Conservation (phyloP, 768 basidiomycete genomes). For the Mycena leptocephala region DNA sequence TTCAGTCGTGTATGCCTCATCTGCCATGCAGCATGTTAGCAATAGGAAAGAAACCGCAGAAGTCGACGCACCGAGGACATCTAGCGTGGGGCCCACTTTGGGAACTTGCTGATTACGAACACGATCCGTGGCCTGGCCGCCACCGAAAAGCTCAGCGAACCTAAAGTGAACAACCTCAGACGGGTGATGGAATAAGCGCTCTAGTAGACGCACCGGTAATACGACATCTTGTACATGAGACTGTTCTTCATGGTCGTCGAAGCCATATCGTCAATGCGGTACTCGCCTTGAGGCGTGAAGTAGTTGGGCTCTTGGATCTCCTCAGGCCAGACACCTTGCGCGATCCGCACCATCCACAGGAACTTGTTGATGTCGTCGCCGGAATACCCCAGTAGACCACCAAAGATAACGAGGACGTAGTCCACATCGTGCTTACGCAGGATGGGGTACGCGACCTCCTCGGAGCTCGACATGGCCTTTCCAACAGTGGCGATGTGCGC, state of each 20-base stretch:
- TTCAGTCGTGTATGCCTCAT: constrained; percentile 99
- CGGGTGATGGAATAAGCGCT: neutral
- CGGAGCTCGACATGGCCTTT: constrained; percentile 95
- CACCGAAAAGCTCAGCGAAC: constrained; percentile 91
- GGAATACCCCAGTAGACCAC: constrained; percentile 95
- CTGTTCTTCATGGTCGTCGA: constrained; percentile 93
- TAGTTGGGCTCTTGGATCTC: constrained; percentile 97
- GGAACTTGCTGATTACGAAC: constrained; percentile 93
- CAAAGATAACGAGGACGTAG: constrained; percentile 98
- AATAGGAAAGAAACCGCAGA: neutral
- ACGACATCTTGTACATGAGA: constrained; percentile 99
- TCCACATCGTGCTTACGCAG: constrained; percentile 97
- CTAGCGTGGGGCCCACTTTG: constrained; percentile 82
- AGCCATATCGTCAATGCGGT: constrained; percentile 91
- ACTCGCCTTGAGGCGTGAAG: constrained; percentile 95
- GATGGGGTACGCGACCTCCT: constrained; percentile 98
- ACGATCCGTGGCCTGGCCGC: constrained; percentile 81
- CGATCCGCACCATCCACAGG: constrained; percentile 97
- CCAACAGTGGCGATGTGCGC: constrained; percentile 99
- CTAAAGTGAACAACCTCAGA: constrained; percentile 53
- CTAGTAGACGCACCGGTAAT: constrained; percentile 77
- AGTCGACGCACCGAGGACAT: constrained; percentile 82
- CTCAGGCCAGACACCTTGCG: constrained; percentile 98
- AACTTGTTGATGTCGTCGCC: constrained; percentile 99
- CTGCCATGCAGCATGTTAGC: constrained; percentile 43